Evolutionary conservation across 352 stramenopile species (phyloP).

Genomic region (Globisporangium mamillatum): DNA sequence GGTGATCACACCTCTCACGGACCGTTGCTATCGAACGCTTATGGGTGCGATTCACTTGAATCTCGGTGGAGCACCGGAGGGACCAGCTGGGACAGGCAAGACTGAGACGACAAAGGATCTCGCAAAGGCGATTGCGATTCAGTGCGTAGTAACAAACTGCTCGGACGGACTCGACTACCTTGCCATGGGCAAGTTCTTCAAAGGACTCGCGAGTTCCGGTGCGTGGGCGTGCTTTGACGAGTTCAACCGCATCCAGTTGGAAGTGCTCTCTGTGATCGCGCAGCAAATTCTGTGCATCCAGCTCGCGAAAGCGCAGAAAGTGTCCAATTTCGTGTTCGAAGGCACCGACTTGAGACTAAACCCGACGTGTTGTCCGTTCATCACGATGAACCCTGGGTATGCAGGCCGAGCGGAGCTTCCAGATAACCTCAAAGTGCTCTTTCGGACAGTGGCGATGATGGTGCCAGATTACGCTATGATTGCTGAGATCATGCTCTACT

Average conservation of each 20-base stretch:
- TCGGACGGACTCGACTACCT: constrained; percentile 89
- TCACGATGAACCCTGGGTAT: constrained; percentile 93
- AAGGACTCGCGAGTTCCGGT: constrained; percentile 86
- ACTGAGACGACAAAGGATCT: constrained; percentile 93
- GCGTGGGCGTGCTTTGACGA: constrained; percentile 93
- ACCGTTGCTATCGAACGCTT: constrained; percentile 90
- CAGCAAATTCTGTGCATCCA: constrained; percentile 93
- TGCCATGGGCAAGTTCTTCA: constrained; percentile 94
- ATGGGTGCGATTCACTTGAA: constrained; percentile 91
- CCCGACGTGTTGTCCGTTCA: constrained; percentile 90
- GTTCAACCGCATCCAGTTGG: constrained; percentile 93
- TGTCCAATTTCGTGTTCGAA: constrained; percentile 90
- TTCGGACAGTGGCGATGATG: constrained; percentile 93
- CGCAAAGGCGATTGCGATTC: constrained; percentile 90
- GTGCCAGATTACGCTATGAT: constrained; percentile 93
- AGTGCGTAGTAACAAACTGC: constrained; percentile 94
- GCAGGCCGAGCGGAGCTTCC: constrained; percentile 87
- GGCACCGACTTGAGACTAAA: constrained; percentile 89
- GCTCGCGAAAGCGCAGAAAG: constrained; percentile 74
- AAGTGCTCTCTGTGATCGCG: constrained; percentile 91
- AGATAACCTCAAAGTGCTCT: constrained; percentile 92
- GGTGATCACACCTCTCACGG: constrained; percentile 92
- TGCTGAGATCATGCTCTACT: constrained; percentile 93
- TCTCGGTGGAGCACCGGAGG: constrained; percentile 87
- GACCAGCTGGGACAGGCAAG: constrained; percentile 89